A percentile compares a stretch with the other conserved stretches of the same genome.
Conservation (phyloP, 1,139 yeast genomes). For the Yamadazyma spencermartinsiae region DNA sequence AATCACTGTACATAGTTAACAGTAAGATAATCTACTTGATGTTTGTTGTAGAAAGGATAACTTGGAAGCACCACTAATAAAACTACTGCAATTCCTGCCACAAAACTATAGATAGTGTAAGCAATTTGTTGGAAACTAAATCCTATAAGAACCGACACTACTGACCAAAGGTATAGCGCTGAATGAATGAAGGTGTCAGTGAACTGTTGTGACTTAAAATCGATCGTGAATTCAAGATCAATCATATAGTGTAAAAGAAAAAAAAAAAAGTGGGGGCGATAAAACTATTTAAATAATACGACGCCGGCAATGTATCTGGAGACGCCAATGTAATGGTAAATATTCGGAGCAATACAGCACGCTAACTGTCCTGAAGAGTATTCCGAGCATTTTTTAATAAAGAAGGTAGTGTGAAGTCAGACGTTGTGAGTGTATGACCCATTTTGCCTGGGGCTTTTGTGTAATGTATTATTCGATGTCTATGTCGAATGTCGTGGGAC, state of each 20-base stretch:
- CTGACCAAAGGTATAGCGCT: constrained; percentile 21
- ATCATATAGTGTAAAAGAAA: constrained; percentile 7
- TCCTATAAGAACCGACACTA: constrained; percentile 48
- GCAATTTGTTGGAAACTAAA: constrained; percentile 41
- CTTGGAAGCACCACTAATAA: constrained; percentile 52
- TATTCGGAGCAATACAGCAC: background rate
- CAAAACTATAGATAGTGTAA: constrained; percentile 37
- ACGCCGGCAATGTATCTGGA: background rate
- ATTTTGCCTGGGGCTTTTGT: too few relatives aligned
- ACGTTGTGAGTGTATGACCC: too few relatives aligned
- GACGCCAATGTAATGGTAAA: background rate
- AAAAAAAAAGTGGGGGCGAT: background rate
- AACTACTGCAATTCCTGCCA: constrained; percentile 31
- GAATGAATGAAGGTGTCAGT: constrained; percentile 29
- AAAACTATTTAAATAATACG: background rate
- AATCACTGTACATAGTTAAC: constrained; percentile 25
- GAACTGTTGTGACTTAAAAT: constrained; percentile 57
- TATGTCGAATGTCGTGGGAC: constrained; percentile 2
- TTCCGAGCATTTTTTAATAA: background rate
- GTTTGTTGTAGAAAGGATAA: constrained; percentile 52
- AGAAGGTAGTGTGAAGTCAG: constrained; percentile 2
- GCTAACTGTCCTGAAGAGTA: background rate
- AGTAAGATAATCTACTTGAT: constrained; percentile 44
- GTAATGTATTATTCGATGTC: constrained; percentile 2
- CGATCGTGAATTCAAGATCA: constrained; percentile 57